These are phyloP conservation scores for Marchantia paleacea DNA, from an alignment of 225 moss, liverwort and hornwort species.

Conservation along the genomic window DNA sequence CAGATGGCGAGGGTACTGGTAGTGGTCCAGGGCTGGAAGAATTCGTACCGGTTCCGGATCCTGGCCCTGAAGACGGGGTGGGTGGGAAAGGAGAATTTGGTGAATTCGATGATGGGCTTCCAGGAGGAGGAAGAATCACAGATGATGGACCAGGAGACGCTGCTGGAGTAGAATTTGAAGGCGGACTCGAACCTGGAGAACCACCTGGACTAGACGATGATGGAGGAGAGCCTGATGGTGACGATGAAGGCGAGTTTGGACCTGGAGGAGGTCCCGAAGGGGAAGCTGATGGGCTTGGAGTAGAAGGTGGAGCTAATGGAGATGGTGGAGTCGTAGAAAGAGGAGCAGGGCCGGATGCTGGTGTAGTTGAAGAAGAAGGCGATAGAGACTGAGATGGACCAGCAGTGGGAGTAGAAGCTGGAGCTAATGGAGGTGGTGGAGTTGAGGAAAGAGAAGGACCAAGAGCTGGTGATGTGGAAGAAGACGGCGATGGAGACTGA, in stretches of 20 bases:
- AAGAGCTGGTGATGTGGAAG: not conserved
- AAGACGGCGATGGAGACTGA: not conserved
- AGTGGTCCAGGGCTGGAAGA: not conserved
- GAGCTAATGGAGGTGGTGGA: not conserved
- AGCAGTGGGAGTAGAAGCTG: not conserved
- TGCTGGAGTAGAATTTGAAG: not conserved
- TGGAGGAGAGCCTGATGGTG: not conserved
- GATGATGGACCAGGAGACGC: not conserved
- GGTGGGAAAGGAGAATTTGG: too few species aligned
- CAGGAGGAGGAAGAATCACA: too few species aligned
- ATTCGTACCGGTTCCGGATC: not conserved
- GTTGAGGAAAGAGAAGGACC: not conserved
- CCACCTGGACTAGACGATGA: not conserved
- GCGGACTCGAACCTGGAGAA: not conserved
- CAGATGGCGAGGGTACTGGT: not conserved
- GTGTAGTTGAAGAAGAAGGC: not conserved
- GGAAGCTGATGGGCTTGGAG: too few species aligned
- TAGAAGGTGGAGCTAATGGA: too few species aligned
- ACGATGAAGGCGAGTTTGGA: not conserved
- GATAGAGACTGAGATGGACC: not conserved
- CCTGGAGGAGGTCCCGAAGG: not conserved
- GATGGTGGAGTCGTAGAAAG: too few species aligned
- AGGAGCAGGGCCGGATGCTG: not conserved
- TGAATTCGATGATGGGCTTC: too few species aligned
- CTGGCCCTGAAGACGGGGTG: too few species aligned